Base-by-base conservation (phyloP, 2,329 filamentous ascomycete species). In the Ophiostoma piceae region DNA sequence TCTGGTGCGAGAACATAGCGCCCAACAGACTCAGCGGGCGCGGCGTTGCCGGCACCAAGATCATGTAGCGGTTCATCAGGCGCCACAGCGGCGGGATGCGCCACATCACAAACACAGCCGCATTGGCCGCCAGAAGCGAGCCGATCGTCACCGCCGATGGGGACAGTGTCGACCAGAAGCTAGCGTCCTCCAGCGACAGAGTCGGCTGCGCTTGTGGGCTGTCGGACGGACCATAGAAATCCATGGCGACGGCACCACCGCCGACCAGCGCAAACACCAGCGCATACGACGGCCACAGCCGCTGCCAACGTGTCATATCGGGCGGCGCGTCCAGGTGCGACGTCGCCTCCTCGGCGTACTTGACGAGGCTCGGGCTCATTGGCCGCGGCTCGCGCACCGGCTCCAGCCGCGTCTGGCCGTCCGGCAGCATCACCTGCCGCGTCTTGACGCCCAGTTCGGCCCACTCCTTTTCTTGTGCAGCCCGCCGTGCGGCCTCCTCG, bases 1-100 rank as follows among this genome's bases (percentile, higher is more conserved):
- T 79, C 69, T 90, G 85, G 79, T 95, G 92, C 26, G 88, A 90
- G 80, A 93, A 91, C 67, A 86, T 80, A 73, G 87, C 86, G 43
- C 87, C 86, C 37, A 94, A 75, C 72, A 91, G 78, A 72, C 85
- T 84, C 26, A 87, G 71, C 3, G 90, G 84, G 72, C 84, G 84
- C 9, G 91, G 90, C 68, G 87, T 87, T 7, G 87, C 89, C 7
- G 89, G 83, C 9, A 88, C 81, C 47, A 89, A 77, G 57, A 90
- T 80, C 79, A 92, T 88, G 80, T 90, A 90, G 72, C 82, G 85
- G 79, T 92, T 94, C 74, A 92, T 79, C 19, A 87, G 68, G 14
- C 80, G 78, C 88, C 90, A 94, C 39, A 88, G 74, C 1, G 87
- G 86, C 66, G 90, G 89, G 12, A 87, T 73, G 73, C 84, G 84